Evolutionary conservation across 805 yeast genomes (phyloP).

Genomic region (Teunomyces atbi): DNA sequence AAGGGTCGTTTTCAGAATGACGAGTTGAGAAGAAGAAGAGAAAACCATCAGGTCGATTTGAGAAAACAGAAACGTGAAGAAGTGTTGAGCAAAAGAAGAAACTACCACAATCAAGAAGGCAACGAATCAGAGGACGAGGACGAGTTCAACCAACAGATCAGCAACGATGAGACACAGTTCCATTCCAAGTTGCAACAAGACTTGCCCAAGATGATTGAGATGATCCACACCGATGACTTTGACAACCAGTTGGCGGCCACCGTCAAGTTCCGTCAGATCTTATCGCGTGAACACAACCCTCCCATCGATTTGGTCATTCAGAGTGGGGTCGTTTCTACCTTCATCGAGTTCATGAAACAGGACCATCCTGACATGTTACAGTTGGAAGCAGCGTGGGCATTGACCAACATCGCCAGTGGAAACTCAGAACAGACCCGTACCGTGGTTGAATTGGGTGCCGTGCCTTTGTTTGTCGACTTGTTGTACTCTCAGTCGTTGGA

Average conservation of each 20-base stretch:
- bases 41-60: constrained; percentile 93
- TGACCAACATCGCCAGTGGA: constrained; percentile 97
- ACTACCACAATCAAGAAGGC: constrained; percentile 45
- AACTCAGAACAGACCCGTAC: constrained; percentile 82
- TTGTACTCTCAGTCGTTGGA: constrained; percentile 79
- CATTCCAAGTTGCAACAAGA: constrained; percentile 50
- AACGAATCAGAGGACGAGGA: constrained; percentile 46
- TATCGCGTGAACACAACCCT: constrained; percentile 92
- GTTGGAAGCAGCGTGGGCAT: constrained; percentile 99
- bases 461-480: constrained; percentile 83
- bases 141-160: constrained; percentile 26
- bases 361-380: constrained; percentile 84
- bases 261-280: constrained; percentile 86
- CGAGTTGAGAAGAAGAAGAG: constrained; percentile 96
- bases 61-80: constrained; percentile 97
- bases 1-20: constrained; percentile 91
- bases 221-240: constrained; percentile 70
- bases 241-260: constrained; percentile 87
- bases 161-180: constrained; percentile 45
- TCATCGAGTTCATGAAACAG: constrained; percentile 76
- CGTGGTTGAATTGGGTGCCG: constrained; percentile 92
- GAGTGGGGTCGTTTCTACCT: constrained; percentile 88
- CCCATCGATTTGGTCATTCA: constrained; percentile 93
- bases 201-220: constrained; percentile 81
- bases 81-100: constrained; percentile 89